Evolutionary conservation across 2,329 filamentous ascomycete species (phyloP), one percentile per base, ranked within the genome.

Genomic region (Penicillium brevicompactum): DNA sequence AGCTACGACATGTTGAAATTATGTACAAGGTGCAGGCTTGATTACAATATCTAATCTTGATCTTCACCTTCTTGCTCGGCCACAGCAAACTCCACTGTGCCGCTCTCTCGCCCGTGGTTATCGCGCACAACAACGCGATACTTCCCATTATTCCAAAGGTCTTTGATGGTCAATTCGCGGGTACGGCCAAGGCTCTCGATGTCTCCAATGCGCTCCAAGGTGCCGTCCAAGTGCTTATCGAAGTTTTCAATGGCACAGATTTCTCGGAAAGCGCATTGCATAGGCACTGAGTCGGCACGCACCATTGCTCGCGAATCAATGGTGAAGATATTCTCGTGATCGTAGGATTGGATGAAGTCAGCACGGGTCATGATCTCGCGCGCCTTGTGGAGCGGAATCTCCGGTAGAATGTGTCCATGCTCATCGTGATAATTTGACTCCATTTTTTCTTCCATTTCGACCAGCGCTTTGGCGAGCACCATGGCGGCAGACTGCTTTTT

Each of bases 101-200:
- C 78, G 38, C 72, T 76, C 60, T 79, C 73, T 32, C 72, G 72
- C 14, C 81, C 82, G 58, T 74, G 78, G 45, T 67, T 65, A 65
- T 83, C 78, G 53, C 70, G 69, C 58, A 78, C 78, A 41, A 76
- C 73, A 58, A 93, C 82, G 59, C 85, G 82, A 70, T 96, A 97
- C 72, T 88, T 88, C 2, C 92, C 92, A 11, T 90, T 87, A 31
- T 92, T 79, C 68, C 94, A 93, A 38, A 97, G 80, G 73, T 97
- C 94, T 78, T 99, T 99, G 61, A 96, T 90, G 1, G 96, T 95
- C 49, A 99, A 73, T 76, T 99, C 94, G 58, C 93, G 86, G n/a
- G 94, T 99, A 59, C 94, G 82, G 34, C 92, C 93, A 58, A 99
- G 80, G 67, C 88, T 92, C 79, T 99, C 94, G 70, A 99, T 99